Base-by-base conservation (phyloP, 106 monocot genomes). In the Dioscorea zingiberensis region DNA sequence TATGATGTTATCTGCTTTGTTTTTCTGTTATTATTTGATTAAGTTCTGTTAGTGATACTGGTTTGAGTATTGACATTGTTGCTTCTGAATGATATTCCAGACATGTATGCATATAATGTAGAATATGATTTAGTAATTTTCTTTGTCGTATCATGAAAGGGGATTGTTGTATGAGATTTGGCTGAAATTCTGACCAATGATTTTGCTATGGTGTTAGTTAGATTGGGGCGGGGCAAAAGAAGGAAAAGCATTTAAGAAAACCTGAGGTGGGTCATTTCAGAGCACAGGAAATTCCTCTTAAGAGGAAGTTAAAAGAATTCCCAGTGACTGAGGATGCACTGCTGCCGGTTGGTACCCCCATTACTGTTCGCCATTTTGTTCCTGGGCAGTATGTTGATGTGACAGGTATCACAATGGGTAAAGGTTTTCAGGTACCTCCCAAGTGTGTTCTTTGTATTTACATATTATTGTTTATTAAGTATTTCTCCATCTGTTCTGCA, bases 261-360 rank as follows among this genome's bases (percentile, higher is more conserved):
- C 83, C 97, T 45, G 97, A 97, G 65, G 71, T 88, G 60, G 97
- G 97, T 6, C 97, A 97, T 67, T 97, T 88, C 28, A 79, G 91
- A 77, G 83, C 91, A 1, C 91, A 92, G 46, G 88, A 88, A 18
- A 81, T 97, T 12, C 83, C 97, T 59, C 25, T 97, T 44, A 97
- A 92, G 88, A 83, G 97, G 54, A 97, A 97, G 68, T 69, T 97
- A 44, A 92, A 55, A 44, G 97, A 97, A 68, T 97, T 97, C 54
- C 97, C 97, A 6, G 91, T 97, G 18, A 92, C 91, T 4, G 97
- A 97, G 71, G 97, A 97, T 74, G 97, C 81, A 21, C 88, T 97
- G 69, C 85, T 97, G 67, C 97, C 97, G n/a, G 72, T 97, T 28
- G 97, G 97, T 13, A 92, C 91, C 17, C 60, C 81, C 0, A 97